Base-by-base conservation (phyloP, 306 rosid species). In the Oemleria cerasiformis region DNA sequence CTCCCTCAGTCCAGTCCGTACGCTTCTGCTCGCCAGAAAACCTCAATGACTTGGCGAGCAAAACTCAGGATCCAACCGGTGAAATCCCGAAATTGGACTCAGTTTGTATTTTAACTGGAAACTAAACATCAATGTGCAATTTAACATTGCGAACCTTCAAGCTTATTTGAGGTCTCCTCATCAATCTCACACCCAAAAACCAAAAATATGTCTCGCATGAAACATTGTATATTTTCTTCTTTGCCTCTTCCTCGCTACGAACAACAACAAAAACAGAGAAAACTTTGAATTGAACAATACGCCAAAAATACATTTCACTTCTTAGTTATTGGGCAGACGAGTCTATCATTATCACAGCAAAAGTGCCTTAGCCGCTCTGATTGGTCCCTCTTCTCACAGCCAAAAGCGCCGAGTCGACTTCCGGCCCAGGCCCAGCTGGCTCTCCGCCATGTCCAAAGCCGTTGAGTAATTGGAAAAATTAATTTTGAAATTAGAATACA, bases 101-200 rank as follows among this genome's bases (percentile, higher is more conserved):
- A n/a, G n/a, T n/a, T n/a, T n/a, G n/a, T n/a, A n/a, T n/a, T n/a
- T n/a, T n/a, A 17, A 19, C 11, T 12, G 10, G 12, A 39, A 68
- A 16, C 44, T 13, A 20, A 43, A 34, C 45, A n/a, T 9, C 30
- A 20, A 12, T 30, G 4, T 20, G 2, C 34, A 25, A 23, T 30
- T 56, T 8, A 21, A 3, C 0, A n/a, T 13, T 15, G 13, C 80
- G 71, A 21, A 89, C 97, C 96, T 85, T 89, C 99, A 0, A 95
- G 83, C 90, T 91, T 95, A 58, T 88, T 88, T 40, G 99, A 86
- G 2, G 97, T 95, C 82, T 95, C 99, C 76, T 95, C 99, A 4
- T 91, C 99, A 67, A 95, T 81, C 81, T 89, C 95, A 51, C 92
- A 85, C 13, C 99, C 99, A 69, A 95, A 95, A 1, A 97, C 97